These are phyloP conservation scores for Solanum chilense DNA, from an alignment of 257 asterid species.

Conservation along the genomic window DNA sequence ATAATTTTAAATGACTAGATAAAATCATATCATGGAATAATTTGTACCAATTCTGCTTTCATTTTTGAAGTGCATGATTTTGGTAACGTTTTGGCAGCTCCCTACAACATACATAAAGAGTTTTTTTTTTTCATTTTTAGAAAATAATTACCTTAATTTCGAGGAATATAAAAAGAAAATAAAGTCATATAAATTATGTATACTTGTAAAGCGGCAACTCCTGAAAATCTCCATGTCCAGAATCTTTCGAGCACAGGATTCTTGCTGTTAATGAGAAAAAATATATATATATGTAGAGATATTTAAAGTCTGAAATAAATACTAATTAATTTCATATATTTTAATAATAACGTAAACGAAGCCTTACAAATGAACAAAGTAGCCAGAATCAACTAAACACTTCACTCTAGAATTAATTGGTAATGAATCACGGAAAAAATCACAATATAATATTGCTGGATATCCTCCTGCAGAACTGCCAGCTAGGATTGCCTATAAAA, in stretches of 20 bases:
- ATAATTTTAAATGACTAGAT: not conserved
- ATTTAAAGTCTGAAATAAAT: not conserved
- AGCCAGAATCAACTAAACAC: not conserved
- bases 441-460: not conserved
- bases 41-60: not conserved
- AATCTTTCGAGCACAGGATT: not conserved
- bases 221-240: not conserved
- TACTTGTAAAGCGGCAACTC: not conserved
- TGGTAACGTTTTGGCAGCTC: not conserved
- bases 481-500: not conserved
- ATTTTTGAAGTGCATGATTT: not conserved
- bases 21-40: not conserved
- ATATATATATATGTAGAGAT: not conserved
- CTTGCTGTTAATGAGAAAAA: not conserved
- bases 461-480: not conserved
- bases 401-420: not conserved
- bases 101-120: not conserved
- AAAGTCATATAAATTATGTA: rapidly evolving
- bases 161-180: not conserved
- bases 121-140: not conserved
- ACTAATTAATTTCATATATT: not conserved
- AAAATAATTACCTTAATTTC: not conserved
- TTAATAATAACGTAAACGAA: not conserved
- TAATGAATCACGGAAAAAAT: not conserved
- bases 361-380: not conserved